Conservation (phyloP, 192 early-diverging fungal genomes). For the Backusella macrospora region DNA sequence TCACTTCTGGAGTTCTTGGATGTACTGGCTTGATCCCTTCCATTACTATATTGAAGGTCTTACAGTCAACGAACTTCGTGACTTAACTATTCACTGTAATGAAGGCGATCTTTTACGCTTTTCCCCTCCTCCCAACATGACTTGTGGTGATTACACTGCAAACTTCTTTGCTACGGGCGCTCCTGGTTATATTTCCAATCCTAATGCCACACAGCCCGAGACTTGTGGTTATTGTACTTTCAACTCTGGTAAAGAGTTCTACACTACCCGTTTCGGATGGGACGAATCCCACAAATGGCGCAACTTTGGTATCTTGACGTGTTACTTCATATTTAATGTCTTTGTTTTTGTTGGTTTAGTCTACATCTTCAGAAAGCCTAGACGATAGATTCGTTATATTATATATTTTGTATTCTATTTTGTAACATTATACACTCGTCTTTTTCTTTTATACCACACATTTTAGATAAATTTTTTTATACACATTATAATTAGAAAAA, state of each 20-base stretch:
- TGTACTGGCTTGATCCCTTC: slow-evolving; percentile 73
- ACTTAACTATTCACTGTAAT: slow-evolving; percentile 49
- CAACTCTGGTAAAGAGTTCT: slow-evolving; percentile 61
- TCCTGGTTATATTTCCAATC: slow-evolving; percentile 64
- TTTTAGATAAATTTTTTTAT: slow-evolving; percentile 2
- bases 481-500: slow-evolving; percentile 1
- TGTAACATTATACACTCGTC: background rate
- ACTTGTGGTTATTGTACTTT: slow-evolving; percentile 69
- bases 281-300: slow-evolving; percentile 64
- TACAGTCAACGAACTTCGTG: slow-evolving; percentile 60
- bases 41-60: slow-evolving; percentile 70
- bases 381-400: slow-evolving; percentile 26
- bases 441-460: slow-evolving; percentile 12
- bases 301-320: slow-evolving; percentile 68
- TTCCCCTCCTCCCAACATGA: slow-evolving; percentile 55
- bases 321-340: slow-evolving; percentile 64
- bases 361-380: slow-evolving; percentile 38
- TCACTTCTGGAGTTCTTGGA: slow-evolving; percentile 65
- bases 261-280: slow-evolving; percentile 49
- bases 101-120: slow-evolving; percentile 57
- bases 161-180: slow-evolving; percentile 49
- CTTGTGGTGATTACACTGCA: slow-evolving; percentile 63
- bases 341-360: slow-evolving; percentile 45
- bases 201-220: slow-evolving; percentile 41
- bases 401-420: background rate